Conservation (phyloP, 2,329 filamentous ascomycete species). For the Fusarium torulosum region DNA sequence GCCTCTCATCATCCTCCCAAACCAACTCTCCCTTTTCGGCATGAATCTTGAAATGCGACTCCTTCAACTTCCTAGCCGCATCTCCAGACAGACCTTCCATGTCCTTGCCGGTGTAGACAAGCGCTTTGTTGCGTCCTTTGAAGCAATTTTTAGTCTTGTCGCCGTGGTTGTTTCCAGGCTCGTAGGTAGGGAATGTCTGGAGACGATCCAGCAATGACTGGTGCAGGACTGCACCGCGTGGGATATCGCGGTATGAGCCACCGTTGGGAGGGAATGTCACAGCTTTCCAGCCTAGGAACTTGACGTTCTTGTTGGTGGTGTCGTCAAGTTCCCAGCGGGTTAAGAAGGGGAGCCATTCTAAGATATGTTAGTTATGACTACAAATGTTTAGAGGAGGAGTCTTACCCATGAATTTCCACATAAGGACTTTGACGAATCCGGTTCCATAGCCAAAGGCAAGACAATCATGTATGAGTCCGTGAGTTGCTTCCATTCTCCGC, state of each 20-base stretch:
- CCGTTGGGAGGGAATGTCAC: constrained; percentile 56
- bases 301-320: constrained; percentile 27
- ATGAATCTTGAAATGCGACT: constrained; percentile 26
- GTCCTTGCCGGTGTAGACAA: constrained; percentile 18
- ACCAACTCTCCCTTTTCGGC: neutral
- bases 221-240: constrained; percentile 55
- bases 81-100: neutral
- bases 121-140: constrained; percentile 46
- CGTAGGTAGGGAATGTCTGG: constrained; percentile 48
- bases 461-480: constrained; percentile 56
- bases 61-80: constrained; percentile 1
- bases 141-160: constrained; percentile 37
- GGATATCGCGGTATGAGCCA: constrained; percentile 56
- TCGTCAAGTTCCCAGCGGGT: constrained; percentile 56
- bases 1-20: constrained; percentile 23
- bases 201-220: constrained; percentile 55
- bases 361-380: neutral
- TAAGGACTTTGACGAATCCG: constrained; percentile 54
- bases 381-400: neutral
- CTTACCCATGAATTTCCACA: constrained; percentile 60
- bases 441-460: constrained; percentile 55
- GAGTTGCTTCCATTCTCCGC: constrained; percentile 49
- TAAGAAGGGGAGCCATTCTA: constrained; percentile 57
- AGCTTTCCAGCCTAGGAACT: constrained; percentile 32
- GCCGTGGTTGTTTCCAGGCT: constrained; percentile 54